Evolutionary conservation across 176 grass and related monocot species (phyloP).

Genomic region (Eleusine coracana): DNA sequence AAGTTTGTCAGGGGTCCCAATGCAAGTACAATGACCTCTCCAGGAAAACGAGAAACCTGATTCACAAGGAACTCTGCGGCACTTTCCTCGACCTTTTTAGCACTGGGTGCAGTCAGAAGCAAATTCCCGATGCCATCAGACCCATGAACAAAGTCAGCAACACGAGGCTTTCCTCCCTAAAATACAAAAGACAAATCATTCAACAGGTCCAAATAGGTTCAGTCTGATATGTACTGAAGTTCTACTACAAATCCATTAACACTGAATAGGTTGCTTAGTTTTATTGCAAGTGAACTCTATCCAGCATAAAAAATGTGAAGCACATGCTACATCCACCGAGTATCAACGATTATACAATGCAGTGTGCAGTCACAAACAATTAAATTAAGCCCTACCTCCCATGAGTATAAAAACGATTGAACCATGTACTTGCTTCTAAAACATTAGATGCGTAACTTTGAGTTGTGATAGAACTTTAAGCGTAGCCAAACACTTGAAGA

Average conservation of each 20-base stretch:
- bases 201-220: background rate
- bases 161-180: slow-evolving; percentile 69
- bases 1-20: slow-evolving; percentile 90
- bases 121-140: slow-evolving; percentile 93
- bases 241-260: background rate
- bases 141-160: slow-evolving; percentile 88
- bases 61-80: slow-evolving; percentile 88
- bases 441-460: background rate
- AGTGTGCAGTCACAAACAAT: background rate
- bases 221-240: slow-evolving; percentile 1
- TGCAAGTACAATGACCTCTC: slow-evolving; percentile 80
- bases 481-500: background rate
- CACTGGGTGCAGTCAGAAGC: slow-evolving; percentile 66
- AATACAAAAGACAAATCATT: slow-evolving; percentile 25
- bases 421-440: background rate
- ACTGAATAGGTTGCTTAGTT: background rate
- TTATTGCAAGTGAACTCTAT: background rate
- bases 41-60: slow-evolving; percentile 77
- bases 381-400: background rate
- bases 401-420: background rate
- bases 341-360: background rate
- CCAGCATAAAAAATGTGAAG: slow-evolving; percentile 35
- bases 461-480: too few relatives aligned
- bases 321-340: background rate
- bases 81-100: slow-evolving; percentile 66